phyloP scores from a whole-genome alignment of 2,329 filamentous ascomycete genomes.

The Neophaeococcomyces aloes region DNA sequence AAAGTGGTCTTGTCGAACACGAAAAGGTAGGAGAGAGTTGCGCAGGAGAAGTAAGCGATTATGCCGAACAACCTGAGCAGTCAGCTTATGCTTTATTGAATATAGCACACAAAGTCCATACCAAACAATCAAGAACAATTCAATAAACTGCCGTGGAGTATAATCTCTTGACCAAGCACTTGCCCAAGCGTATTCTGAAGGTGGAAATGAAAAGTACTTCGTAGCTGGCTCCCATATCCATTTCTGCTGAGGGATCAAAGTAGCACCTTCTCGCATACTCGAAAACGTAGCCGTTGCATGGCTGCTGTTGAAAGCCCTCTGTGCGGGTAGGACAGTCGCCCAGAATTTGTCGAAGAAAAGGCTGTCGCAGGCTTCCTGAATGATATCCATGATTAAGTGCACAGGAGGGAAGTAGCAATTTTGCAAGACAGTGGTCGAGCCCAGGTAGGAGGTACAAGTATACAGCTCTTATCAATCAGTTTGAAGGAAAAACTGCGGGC shows the following conservation, averaged over 20 bases:
- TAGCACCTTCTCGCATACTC: constrained; percentile 33
- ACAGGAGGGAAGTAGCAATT: no score
- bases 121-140: constrained; percentile 79
- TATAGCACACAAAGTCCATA: constrained; percentile 34
- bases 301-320: constrained; percentile 47
- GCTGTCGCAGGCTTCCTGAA: constrained; percentile 75
- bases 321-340: constrained; percentile 56
- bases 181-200: constrained; percentile 65
- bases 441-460: not conserved
- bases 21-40: constrained; percentile 72
- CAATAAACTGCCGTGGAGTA: constrained; percentile 59
- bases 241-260: constrained; percentile 40
- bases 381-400: constrained; percentile 85
- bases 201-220: constrained; percentile 56
- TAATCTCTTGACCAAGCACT: constrained; percentile 71
- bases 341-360: constrained; percentile 73
- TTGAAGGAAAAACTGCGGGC: not conserved
- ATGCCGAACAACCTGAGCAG: constrained; percentile 67
- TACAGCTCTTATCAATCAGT: not conserved
- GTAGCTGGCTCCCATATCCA: constrained; percentile 60
- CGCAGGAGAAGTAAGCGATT: constrained; percentile 73
- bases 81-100: not conserved
- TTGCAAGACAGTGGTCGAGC: no score
- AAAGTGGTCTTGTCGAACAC: constrained; percentile 86
- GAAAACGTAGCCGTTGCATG: constrained; percentile 46